Evolutionary conservation across 2,329 filamentous ascomycete species (phyloP), one percentile per base, ranked within the genome.

Genomic region (Plectosphaerella sp.): DNA sequence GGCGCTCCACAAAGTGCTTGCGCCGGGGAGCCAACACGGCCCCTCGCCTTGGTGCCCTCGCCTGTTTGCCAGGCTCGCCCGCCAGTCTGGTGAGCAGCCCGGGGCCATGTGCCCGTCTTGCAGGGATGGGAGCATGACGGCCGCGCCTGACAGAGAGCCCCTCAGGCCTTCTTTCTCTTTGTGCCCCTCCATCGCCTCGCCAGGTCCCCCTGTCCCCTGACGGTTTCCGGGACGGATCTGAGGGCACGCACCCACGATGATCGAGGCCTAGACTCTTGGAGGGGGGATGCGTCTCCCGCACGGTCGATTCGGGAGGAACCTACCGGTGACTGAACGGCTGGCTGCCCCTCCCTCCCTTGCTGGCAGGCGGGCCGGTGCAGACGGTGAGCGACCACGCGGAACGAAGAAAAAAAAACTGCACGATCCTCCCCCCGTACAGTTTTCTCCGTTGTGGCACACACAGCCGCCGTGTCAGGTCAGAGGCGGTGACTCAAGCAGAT

Each of bases 1-100:
- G 33, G 49, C 37, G 55, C 51, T 57, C 55, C 54, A 41, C 47
- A 25, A 20, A 37, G 47, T 48, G 47, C 36, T 28, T 48, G 47
- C 47, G 47, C 47, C 37, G 24, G 36, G 20, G 11, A 22, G n/a
- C 18, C 12, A 35, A 48, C 47, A 48, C 47, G 47, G 47, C n/a
- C 37, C 33, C 35, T 20, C 36, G 35, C 35, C 18, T 24, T 24
- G 24, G 25, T 25, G 28, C 20, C 22, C 22, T 22, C 22, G 22
- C 22, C 22, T 22, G 22, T 22, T 22, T 22, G 22, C 22, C 22
- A 22, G 22, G 22, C 33, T 37, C 25, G 15, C 11, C n/a, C 15
- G 25, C 10, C 18, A 8, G 15, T 35, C 45, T 47, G 46, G 35
- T 16, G 35, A 43, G 41, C 41, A 8, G 8, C 41, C 16, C n/a